Evolutionary conservation across 2,329 filamentous ascomycete genomes (phyloP), one percentile per base, ranked within the genome.

Genomic region (Allantophomopsis cytisporea): DNA sequence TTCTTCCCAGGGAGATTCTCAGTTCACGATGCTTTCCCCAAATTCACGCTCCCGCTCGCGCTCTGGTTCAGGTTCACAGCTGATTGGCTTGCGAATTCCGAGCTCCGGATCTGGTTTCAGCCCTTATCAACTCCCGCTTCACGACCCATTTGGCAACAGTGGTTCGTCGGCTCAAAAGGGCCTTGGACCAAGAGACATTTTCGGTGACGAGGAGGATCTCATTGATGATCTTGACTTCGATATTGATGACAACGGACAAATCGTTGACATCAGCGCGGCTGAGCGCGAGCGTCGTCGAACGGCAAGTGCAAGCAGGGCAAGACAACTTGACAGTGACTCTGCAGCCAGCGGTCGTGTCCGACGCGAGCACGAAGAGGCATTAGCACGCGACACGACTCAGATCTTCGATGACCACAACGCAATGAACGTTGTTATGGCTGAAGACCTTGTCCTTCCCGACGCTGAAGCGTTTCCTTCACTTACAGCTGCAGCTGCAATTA

Each of bases 241-340:
- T 31, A 70, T 81, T 45, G 76, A 78, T 46, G 72, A 66, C 12
- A 66, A 80, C 43, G 76, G 76, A 7, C 70, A 73, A 45, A 57
- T 80, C 5, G 53, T 71, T 21, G 70, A 75, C 38, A 52, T 71
- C 11, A 41, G 45, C 10, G 42, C 40, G 15, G 43, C 44, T 37
- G 50, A 53, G 21, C 45, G 45, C 11, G 43, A 47, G 21, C 39
- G 43, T 41, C 46, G 45, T 32, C 44, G 41, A 20, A 30, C 11
- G 10, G 36, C 39, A 36, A 28, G 23, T 16, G 36, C 31, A 33
- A 28, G 36, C 11, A 20, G 15, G 4, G 20, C 23, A 14, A 36
- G 39, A 43, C 46, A 45, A 23, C 37, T 48, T 8, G 47, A 46
- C 23, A 56, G 50, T 45, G 60, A 60, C 39, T 52, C 55, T 35